Base-by-base conservation (phyloP, 306 rosid genomes). In the Gillenia trifoliata region DNA sequence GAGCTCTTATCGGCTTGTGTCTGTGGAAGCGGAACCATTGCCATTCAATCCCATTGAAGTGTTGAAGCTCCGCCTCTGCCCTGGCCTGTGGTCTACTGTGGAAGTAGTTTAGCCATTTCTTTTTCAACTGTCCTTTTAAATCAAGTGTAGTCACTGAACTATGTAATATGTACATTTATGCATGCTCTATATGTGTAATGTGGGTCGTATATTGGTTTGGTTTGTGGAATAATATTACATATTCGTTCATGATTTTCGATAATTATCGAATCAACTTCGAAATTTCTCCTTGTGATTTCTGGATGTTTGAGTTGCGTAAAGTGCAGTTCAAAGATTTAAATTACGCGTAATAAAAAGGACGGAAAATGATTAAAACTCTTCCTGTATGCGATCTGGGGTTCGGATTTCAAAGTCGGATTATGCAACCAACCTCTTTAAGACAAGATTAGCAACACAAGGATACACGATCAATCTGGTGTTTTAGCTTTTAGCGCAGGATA, bases 111-210 rank as follows among this genome's bases (percentile, higher is more conserved):
- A 71, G 73, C 87, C 76, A 50, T 38, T 68, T 73, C 61, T 64
- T 79, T 70, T 77, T 45, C 72, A 26, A 52, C 23, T 31, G 25
- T 30, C 68, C 54, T 64, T 64, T 72, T 67, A 34, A 57, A 47
- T 54, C 71, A 41, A 75, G 40, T 67, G 82, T 41, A 65, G 84
- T 80, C 30, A 64, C 69, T 72, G 74, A 77, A 74, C 78, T 33
- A 40, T 75, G 76, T 80, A 6, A 71, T 45, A 66, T 89, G 85
- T 82, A 81, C 80, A 79, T 82, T 70, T 72, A 74, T 77, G 86
- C 77, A 68, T 80, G 83, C 60, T 47, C 59, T 74, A 72, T 59
- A 71, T 65, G 23, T 88, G 82, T 80, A 23, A 76, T 74, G 64
- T 68, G 73, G 38, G 25, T 77, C 68, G 55, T 68, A 80, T 73